These are phyloP conservation scores for Podila clonocystis DNA, from an alignment of 192 early-diverging fungal genomes.

Conservation along the genomic window DNA sequence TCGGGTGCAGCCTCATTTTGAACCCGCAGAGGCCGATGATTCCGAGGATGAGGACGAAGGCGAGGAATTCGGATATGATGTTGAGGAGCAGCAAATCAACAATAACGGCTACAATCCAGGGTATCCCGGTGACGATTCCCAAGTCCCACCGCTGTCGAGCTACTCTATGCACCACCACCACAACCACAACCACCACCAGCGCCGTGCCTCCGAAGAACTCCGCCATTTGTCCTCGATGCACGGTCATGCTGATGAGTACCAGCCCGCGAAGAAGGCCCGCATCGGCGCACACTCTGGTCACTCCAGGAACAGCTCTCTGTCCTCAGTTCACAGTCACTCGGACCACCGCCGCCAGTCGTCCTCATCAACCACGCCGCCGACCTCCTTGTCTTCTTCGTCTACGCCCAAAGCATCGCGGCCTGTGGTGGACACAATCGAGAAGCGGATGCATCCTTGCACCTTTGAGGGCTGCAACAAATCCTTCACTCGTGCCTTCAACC, in stretches of 20 bases:
- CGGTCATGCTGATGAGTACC: not conserved
- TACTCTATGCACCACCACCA: slow-evolving; percentile 2
- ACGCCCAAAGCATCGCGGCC: slow-evolving; percentile 9
- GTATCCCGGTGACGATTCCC: slow-evolving; percentile 13
- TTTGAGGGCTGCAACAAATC: slow-evolving; percentile 75
- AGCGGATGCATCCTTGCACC: slow-evolving; percentile 48
- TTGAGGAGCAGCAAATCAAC: slow-evolving; percentile 10
- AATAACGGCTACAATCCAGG: not conserved
- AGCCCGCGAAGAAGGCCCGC: not conserved
- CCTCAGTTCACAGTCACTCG: slow-evolving; percentile 33
- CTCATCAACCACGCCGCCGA: slow-evolving; percentile 9
- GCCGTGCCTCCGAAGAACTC: slow-evolving; percentile 4
- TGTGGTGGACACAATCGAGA: slow-evolving; percentile 34
- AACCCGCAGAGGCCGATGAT: slow-evolving; percentile 18
- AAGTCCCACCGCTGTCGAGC: slow-evolving; percentile 22
- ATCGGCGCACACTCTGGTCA: slow-evolving; percentile 3
- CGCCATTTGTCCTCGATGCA: not conserved
- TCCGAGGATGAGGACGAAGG: slow-evolving; percentile 34
- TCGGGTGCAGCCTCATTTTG: slow-evolving; percentile 17
- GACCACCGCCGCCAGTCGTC: not conserved
- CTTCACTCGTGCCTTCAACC: slow-evolving; percentile 89
- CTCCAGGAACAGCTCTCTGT: slow-evolving; percentile 43
- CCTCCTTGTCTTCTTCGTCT: slow-evolving; percentile 6
- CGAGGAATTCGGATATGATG: slow-evolving; percentile 17
- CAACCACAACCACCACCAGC: not conserved